Evolutionary conservation across 2,329 filamentous ascomycete species (phyloP), one percentile per base, ranked within the genome.

Genomic region (Talaromyces verruculosus): DNA sequence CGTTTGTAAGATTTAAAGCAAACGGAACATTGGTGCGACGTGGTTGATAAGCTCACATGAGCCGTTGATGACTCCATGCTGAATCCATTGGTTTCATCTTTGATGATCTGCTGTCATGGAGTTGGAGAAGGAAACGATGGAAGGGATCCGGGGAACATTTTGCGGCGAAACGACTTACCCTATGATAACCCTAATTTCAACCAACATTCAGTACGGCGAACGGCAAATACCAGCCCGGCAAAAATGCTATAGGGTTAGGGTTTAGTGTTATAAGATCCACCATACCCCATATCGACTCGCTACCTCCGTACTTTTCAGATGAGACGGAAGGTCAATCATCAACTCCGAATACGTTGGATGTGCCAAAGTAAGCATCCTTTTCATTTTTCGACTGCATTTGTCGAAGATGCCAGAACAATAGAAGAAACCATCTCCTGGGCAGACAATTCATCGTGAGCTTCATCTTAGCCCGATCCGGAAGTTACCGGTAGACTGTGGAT

Each of bases 381-480:
- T 4, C 5, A 37, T 13, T 37, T 37, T 47, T 22, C 19, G n/a
- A 5, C 22, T 22, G 2, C 4, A 22, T 10, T 5, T 11, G 3
- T 47, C 25, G 22, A 49, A 33, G 6, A n/a, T 8, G 28, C 10
- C 25, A 33, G 28, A 53, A 2, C 47, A 30, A 30, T 4, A 35
- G 37, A 45, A 10, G n/a, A 45, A 17, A 11, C 41, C 25, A 51
- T n/a, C 15, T 25, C 15, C n/a, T 30, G 28, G 28, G 28, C 39
- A 41, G 41, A n/a, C 25, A 55, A 35, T 22, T 37, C 30, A 57
- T 57, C 51, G 30, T 57, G 51, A 57, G 30, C 51, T 57, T 57
- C 51, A 57, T 57, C 10, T 57, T 57, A 57, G 51, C 51, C 51
- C 30, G 51, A 57, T 57, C 30, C 51, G 51, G 51, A 57, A 35